Percentiles rank a stretch among this genome's conserved stretches.
Conservation (phyloP, 169 alveolate species). For the Theileria orientalis region DNA sequence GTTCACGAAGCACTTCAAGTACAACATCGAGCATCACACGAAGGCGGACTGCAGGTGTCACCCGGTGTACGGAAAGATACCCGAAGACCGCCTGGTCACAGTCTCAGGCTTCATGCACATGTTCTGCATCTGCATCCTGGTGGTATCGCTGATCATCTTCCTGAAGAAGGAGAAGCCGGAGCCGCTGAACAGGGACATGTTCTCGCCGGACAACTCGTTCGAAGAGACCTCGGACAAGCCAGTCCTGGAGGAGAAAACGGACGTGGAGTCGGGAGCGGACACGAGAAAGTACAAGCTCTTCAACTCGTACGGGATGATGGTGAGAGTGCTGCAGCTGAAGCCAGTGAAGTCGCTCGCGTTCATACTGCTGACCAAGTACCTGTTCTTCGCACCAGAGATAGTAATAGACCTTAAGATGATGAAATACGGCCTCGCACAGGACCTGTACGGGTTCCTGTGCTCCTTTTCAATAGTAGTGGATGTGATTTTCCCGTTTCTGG, state of each 20-base stretch:
- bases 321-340: conserved; percentile 22
- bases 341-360: conserved; percentile 67
- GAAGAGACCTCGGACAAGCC: not conserved
- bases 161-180: conserved; percentile 31
- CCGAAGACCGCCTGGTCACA: conserved; percentile 44
- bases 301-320: conserved; percentile 21
- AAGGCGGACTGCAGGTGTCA: not conserved
- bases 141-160: conserved; percentile 41
- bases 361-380: conserved; percentile 46
- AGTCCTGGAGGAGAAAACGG: not conserved
- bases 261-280: conserved; percentile 61
- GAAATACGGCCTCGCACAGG: conserved; percentile 70
- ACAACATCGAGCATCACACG: conserved; percentile 5
- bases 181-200: no score
- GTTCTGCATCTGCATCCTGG: conserved; percentile 42
- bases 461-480: conserved; percentile 69
- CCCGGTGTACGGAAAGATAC: conserved; percentile 21
- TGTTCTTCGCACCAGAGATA: conserved; percentile 68
- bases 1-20: conserved; percentile 27
- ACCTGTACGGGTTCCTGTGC: conserved; percentile 65
- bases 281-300: not conserved
- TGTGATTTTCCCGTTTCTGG: conserved; percentile 70
- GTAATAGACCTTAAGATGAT: conserved; percentile 73
- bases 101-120: conserved; percentile 30
- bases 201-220: not conserved